Evolutionary conservation across 2,329 filamentous ascomycete species (phyloP).

Genomic region (Cordyceps javanica): DNA sequence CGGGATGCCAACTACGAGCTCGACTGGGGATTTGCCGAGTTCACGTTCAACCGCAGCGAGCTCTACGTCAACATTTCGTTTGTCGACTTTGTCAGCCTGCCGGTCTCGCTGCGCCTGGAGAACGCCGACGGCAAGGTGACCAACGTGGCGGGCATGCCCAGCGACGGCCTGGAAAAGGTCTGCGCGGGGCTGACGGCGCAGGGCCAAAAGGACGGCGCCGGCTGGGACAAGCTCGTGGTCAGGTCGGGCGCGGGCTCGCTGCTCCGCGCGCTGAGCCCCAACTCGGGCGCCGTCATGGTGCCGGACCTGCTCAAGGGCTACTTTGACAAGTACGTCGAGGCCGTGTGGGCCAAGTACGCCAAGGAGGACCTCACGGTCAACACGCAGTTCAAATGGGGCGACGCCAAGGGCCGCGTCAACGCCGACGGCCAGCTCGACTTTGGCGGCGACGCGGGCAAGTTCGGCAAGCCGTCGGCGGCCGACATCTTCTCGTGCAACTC

Average conservation of each 20-base stretch:
- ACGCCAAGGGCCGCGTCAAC: conserved; percentile 37
- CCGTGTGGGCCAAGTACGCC: conserved; percentile 46
- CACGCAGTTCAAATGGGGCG: conserved; percentile 48
- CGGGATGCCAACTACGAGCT: conserved; percentile 56
- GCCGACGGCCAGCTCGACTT: conserved; percentile 30
- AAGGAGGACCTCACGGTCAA: conserved; percentile 40
- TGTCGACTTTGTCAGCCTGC: conserved; percentile 67
- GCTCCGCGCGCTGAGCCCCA: conserved; percentile 49
- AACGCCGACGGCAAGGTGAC: conserved; percentile 39
- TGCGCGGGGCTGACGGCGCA: conserved; percentile 40
- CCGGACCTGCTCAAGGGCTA: conserved; percentile 42
- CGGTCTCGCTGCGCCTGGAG: conserved; percentile 51
- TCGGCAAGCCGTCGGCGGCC: conserved; percentile 39
- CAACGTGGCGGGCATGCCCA: conserved; percentile 43
- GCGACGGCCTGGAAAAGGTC: conserved; percentile 39
- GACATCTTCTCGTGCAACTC: conserved; percentile 48
- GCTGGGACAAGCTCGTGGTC: conserved; percentile 48
- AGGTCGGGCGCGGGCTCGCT: conserved; percentile 26
- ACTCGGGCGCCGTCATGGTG: conserved; percentile 40
- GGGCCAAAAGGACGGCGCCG: conserved; percentile 37
- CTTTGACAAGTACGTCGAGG: conserved; percentile 43
- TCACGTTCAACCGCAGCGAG: conserved; percentile 56
- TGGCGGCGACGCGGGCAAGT: conserved; percentile 26
- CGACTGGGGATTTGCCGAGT: conserved; percentile 63
- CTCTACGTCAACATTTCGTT: conserved; percentile 65